Base-by-base conservation (phyloP, 2,329 filamentous ascomycete genomes). In the Allantophomopsis lycopodina region DNA sequence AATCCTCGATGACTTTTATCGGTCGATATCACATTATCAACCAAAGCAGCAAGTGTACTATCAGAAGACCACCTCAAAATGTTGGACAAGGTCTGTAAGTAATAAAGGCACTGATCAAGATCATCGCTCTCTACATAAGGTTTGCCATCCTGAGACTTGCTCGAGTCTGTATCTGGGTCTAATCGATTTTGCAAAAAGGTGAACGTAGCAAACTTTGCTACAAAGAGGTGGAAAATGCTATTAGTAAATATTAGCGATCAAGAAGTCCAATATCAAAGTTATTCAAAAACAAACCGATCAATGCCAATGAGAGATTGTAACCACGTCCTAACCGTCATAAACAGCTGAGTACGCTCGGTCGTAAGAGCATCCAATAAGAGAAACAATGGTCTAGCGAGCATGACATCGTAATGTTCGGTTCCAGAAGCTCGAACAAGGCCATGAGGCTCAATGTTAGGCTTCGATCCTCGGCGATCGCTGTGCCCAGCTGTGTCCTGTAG, bases 361-460 rank as follows among this genome's bases (percentile, higher is more conserved):
- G 73, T 61, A 1, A 96, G 64, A 1, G 79, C 71, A 57, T 96
- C 89, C 18, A 96, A 65, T 46, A 93, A 69, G 10, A 94, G 61
- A 46, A 95, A 81, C 14, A 94, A 60, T 1, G 89, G 89, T 37
- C 86, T 75, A 5, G 80, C 80, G 32, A 96, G 67, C 63, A 94
- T 79, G 5, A 79, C 63, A 48, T 83, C 74, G 52, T 79, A 84
- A 46, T 79, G 66, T 20, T 75, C 73, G 52, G 66, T 65, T 6
- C 74, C 75, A 7, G 59, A 69, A 47, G 71, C 63, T 18, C 69
- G 64, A 12, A 59, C 57, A 7, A 53, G 51, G 4, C 54, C 47
- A 35, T 51, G 57, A 31, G 43, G 48, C 31, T 59, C 60, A 43
- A 41, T 57, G 40, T 47, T 57, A 23, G 62, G 63, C 1, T 61